Percentiles rank a stretch among this genome's conserved stretches.
phyloP scores from a whole-genome alignment of 257 asterid genomes.

The Primulina tabacum region DNA sequence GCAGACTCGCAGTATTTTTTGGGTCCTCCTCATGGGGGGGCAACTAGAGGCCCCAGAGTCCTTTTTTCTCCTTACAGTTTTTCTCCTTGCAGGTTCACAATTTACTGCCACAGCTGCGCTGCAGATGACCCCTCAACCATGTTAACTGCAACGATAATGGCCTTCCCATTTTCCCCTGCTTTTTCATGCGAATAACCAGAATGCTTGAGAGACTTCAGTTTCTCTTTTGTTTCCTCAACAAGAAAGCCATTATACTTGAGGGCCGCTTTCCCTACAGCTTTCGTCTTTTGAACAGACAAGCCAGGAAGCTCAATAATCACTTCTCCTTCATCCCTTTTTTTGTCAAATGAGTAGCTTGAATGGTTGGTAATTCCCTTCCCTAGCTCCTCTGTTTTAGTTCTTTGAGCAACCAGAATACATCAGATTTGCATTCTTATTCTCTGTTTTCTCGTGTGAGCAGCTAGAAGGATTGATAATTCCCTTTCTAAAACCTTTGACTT shows the following conservation, averaged over 20 bases:
- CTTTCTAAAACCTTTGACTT: constrained; percentile 25
- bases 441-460: constrained; percentile 24
- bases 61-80: constrained; percentile 30
- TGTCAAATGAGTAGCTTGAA: constrained; percentile 28
- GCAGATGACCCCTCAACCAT: constrained; percentile 31
- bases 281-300: constrained; percentile 21
- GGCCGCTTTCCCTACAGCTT: constrained; percentile 31
- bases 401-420: constrained; percentile 20
- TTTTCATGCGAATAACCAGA: constrained; percentile 24
- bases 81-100: constrained; percentile 27
- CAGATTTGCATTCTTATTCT: constrained; percentile 21
- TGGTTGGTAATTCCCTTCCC: constrained; percentile 21
- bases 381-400: constrained; percentile 7
- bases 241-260: constrained; percentile 27
- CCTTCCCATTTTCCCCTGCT: constrained; percentile 34
- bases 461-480: constrained; percentile 21
- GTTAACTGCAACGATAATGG: constrained; percentile 9
- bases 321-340: constrained; percentile 26
- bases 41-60: constrained; percentile 49
- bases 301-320: constrained; percentile 24
- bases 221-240: constrained; percentile 34
- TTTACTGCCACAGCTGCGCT: constrained; percentile 17
- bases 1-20: constrained; percentile 29
- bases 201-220: constrained; percentile 35
- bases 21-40: constrained; percentile 46